A percentile compares a stretch with the other conserved stretches of the same genome.
Conservation (phyloP, 2,329 filamentous ascomycete species). For the Aspergillus clavatus region DNA sequence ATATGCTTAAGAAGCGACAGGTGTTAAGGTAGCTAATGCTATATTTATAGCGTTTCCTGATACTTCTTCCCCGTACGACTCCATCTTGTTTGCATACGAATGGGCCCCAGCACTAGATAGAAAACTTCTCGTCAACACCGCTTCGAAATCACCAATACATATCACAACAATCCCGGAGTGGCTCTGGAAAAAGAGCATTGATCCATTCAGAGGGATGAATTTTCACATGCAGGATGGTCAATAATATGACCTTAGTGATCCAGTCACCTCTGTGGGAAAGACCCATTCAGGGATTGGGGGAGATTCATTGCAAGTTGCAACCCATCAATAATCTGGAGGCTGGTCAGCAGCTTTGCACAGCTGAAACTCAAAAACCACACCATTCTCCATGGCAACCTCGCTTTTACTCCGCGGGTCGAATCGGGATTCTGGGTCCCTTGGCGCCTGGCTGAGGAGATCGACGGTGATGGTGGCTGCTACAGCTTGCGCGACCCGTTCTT, state of each 20-base stretch:
- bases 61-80: not conserved
- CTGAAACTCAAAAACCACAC: conserved; percentile 1
- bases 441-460: conserved; percentile 14
- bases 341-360: conserved; percentile 10
- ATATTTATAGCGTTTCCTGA: not conserved
- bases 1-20: not conserved
- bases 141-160: not conserved
- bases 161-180: not conserved
- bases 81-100: too few species aligned
- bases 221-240: not conserved
- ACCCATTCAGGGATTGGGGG: too few species aligned
- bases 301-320: conserved; percentile 5
- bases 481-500: too few species aligned
- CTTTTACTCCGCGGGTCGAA: conserved; percentile 11
- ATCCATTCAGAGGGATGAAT: not conserved
- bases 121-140: not conserved
- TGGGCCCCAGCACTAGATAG: not conserved
- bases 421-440: conserved; percentile 15
- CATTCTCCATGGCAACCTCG: conserved; percentile 20
- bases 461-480: conserved; percentile 5
- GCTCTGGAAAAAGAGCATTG: not conserved
- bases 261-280: too few species aligned
- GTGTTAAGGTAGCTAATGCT: not conserved
- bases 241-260: too few species aligned
- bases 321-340: conserved; percentile 8